Base-by-base conservation (phyloP, 2,329 filamentous ascomycete species). In the Diplodia mutila region DNA sequence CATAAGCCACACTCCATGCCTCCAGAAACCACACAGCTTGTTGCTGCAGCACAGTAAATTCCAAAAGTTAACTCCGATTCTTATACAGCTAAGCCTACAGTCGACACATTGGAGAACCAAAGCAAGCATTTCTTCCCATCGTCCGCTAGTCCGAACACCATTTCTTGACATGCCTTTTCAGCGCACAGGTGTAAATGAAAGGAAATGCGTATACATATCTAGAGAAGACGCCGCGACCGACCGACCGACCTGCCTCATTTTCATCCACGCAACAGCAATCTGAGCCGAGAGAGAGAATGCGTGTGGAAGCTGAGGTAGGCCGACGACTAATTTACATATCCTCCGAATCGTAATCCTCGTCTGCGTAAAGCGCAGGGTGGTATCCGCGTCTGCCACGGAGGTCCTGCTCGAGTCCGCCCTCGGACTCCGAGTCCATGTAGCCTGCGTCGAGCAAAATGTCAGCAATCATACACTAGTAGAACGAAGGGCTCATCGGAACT, bases 371-470 rank as follows among this genome's bases (percentile, higher is more conserved):
- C 27, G 96, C 83, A 1, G 92, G 90, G 68, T 92, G 86, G 78
- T 94, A 96, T 34, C 59, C 59, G 71, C 91, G 84, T 69, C 93
- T 85, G 68, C 88, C 90, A 1, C 92, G 91, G 69, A 99, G 81
- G 75, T 98, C 94, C 75, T 97, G 93, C 75, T 96, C 93, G 25
- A 98, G 83, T 0, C 94, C 93, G 2, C 94, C 93, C 74, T 96
- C 92, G 65, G 88, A 90, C 75, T 97, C 93, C 0, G 91, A 90
- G 74, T 98, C 93, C 46, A 93, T 85, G 75, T 97, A 98, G 3
- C 94, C 87, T 86, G 70, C 64, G 34, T 3, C 46, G n/a, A 66
- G 23, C 23, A 49, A n/a, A 21, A 42, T 9, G 21, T 73, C 67
- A 72, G 68, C 61, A n/a, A 46, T 21, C 9, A 9, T n/a, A 29